Evolutionary conservation across 345 rosid species (phyloP).

Genomic region (Alliaria petiolata): DNA sequence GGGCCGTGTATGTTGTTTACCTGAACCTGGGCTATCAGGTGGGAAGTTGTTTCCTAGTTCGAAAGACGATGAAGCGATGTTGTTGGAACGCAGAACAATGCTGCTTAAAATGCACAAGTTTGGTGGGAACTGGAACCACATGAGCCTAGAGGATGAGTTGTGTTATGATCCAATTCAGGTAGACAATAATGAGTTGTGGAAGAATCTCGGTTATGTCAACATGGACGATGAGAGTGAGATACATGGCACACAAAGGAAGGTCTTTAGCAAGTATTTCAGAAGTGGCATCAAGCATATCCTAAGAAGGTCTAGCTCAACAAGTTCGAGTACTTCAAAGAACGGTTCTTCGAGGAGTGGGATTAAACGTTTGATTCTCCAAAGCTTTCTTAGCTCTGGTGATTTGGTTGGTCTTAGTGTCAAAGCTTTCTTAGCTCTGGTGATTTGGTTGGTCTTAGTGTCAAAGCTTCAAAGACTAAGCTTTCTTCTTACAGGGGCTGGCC

Average conservation of each 20-base stretch:
- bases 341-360: constrained; percentile 52
- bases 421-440: constrained; percentile 63
- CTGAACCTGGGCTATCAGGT: constrained; percentile 37
- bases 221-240: constrained; percentile 37
- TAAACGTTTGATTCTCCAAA: constrained; percentile 50
- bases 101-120: constrained; percentile 47
- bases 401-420: constrained; percentile 52
- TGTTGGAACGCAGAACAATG: constrained; percentile 57
- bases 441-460: constrained; percentile 52
- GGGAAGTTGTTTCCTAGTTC: constrained; percentile 42
- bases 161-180: constrained; percentile 41
- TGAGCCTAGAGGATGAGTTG: constrained; percentile 38
- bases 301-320: constrained; percentile 46
- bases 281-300: constrained; percentile 53
- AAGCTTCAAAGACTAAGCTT: constrained; percentile 49
- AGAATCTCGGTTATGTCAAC: constrained; percentile 34
- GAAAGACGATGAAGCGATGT: constrained; percentile 34
- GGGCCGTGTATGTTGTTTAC: constrained; percentile 37
- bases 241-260: constrained; percentile 37
- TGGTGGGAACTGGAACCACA: constrained; percentile 36
- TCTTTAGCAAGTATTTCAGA: constrained; percentile 46
- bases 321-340: constrained; percentile 33
- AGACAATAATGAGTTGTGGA: constrained; percentile 40
- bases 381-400: constrained; percentile 64
- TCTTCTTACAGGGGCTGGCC: constrained; percentile 87